These are phyloP conservation scores for Clitopilus passeckerianus DNA, from an alignment of 768 basidiomycete species.

Conservation along the genomic window DNA sequence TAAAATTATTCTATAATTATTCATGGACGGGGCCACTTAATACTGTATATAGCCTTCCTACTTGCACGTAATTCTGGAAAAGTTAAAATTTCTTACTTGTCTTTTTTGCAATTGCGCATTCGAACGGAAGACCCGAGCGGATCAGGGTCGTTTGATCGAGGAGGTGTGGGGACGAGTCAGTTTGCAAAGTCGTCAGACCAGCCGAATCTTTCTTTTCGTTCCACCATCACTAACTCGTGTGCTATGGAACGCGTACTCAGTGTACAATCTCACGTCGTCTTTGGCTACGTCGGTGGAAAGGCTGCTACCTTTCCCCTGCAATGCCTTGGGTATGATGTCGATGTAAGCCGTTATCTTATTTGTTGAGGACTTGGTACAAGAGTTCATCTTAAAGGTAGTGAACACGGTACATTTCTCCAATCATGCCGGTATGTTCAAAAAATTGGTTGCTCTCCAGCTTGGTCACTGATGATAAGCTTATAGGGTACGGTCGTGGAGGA, in stretches of 20 bases:
- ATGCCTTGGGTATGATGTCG: slow-evolving; percentile 92
- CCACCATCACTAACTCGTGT: slow-evolving; percentile 3
- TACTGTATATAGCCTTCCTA: no score
- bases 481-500: slow-evolving; percentile 80
- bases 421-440: slow-evolving; percentile 63
- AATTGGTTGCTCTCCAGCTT: neutral
- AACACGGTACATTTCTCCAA: slow-evolving; percentile 96
- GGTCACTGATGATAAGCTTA: neutral
- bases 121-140: neutral
- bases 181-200: neutral
- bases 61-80: neutral
- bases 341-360: slow-evolving; percentile 46
- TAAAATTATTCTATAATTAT: no score
- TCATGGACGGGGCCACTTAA: no score
- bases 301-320: slow-evolving; percentile 75
- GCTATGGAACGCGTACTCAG: slow-evolving; percentile 64
- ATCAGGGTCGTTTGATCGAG: neutral
- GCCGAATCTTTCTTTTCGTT: neutral
- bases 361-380: slow-evolving; percentile 8
- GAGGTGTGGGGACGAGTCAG: neutral
- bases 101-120: neutral
- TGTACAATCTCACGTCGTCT: slow-evolving; percentile 90
- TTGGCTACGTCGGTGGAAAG: slow-evolving; percentile 90
- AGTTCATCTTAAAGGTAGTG: slow-evolving; percentile 47
- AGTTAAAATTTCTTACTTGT: neutral